phyloP scores from a whole-genome alignment of 2,329 filamentous ascomycete species.

The Cytospora mali region DNA sequence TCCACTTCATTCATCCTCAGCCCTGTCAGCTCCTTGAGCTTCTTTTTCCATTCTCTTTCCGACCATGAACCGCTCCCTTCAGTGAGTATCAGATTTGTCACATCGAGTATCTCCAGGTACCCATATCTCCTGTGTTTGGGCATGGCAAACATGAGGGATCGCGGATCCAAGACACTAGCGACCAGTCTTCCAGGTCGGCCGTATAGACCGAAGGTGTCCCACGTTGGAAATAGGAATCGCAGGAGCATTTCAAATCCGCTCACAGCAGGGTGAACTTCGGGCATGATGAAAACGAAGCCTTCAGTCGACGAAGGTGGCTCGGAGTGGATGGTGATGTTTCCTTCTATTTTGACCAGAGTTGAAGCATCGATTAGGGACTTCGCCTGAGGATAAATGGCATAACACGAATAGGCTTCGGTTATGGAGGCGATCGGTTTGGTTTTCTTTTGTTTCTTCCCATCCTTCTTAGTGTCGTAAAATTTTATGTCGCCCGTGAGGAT shows the following conservation, averaged over 20 bases:
- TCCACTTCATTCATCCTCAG: slow-evolving; percentile 71
- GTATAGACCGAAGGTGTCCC: slow-evolving; percentile 89
- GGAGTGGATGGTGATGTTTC: slow-evolving; percentile 83
- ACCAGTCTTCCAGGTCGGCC: slow-evolving; percentile 85
- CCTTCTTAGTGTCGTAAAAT: slow-evolving; percentile 81
- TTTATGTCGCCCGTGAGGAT: slow-evolving; percentile 85
- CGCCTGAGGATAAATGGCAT: slow-evolving; percentile 93
- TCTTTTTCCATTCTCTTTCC: slow-evolving; percentile 86
- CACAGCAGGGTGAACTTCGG: slow-evolving; percentile 88
- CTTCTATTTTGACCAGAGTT: slow-evolving; percentile 91
- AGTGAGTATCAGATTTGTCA: slow-evolving; percentile 76
- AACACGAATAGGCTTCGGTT: slow-evolving; percentile 86
- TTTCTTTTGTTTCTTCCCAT: slow-evolving; percentile 83
- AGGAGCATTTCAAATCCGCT: slow-evolving; percentile 95
- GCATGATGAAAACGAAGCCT: slow-evolving; percentile 98
- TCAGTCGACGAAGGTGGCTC: slow-evolving; percentile 77
- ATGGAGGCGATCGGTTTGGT: slow-evolving; percentile 87
- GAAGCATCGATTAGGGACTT: slow-evolving; percentile 94
- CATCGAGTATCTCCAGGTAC: slow-evolving; percentile 87
- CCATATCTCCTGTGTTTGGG: slow-evolving; percentile 85
- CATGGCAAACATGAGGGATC: slow-evolving; percentile 98
- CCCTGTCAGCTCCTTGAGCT: slow-evolving; percentile 85
- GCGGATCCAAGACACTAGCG: slow-evolving; percentile 81
- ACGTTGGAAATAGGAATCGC: slow-evolving; percentile 88
- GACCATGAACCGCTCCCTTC: slow-evolving; percentile 77